Evolutionary conservation across 148 eudicot genomes (phyloP).

Genomic region (Vaccinium darrowii): DNA sequence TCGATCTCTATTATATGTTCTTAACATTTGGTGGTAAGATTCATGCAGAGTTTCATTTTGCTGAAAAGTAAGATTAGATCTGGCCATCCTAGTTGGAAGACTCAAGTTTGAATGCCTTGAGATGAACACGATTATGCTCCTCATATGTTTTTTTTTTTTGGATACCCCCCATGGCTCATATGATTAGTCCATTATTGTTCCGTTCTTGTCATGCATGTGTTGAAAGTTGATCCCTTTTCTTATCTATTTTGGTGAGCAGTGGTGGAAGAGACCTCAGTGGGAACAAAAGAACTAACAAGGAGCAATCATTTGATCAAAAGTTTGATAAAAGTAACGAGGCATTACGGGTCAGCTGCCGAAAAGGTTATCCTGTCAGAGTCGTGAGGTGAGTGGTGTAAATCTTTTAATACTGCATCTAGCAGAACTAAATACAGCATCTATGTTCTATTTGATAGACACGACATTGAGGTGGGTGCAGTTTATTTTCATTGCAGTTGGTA

Average conservation of each 20-base stretch:
- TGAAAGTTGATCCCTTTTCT: neutral
- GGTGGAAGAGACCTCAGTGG: conserved; percentile 97
- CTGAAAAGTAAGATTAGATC: neutral
- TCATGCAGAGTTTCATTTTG: neutral
- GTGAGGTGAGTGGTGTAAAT: conserved; percentile 52
- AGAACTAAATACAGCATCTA: neutral
- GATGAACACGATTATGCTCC: neutral
- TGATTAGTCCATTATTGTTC: neutral
- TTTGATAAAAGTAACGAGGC: conserved; percentile 68
- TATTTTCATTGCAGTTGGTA: conserved; percentile 7
- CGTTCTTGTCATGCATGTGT: neutral
- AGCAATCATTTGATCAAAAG: conserved; percentile 77
- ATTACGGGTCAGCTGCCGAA: conserved; percentile 65
- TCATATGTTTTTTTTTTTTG: no score
- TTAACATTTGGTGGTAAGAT: neutral
- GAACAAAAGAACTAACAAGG: conserved; percentile 88
- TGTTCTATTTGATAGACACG: neutral
- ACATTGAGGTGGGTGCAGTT: neutral
- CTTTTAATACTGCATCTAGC: neutral
- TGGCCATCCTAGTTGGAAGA: neutral
- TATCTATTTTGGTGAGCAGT: conserved; percentile 39
- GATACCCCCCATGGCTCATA: no score
- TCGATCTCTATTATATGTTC: neutral
- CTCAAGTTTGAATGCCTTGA: neutral
- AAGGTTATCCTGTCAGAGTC: conserved; percentile 93